A percentile compares a stretch with the other conserved stretches of the same genome.
Evolutionary conservation across 805 yeast genomes (phyloP).

Genomic region (Wickerhamia fluorescens): DNA sequence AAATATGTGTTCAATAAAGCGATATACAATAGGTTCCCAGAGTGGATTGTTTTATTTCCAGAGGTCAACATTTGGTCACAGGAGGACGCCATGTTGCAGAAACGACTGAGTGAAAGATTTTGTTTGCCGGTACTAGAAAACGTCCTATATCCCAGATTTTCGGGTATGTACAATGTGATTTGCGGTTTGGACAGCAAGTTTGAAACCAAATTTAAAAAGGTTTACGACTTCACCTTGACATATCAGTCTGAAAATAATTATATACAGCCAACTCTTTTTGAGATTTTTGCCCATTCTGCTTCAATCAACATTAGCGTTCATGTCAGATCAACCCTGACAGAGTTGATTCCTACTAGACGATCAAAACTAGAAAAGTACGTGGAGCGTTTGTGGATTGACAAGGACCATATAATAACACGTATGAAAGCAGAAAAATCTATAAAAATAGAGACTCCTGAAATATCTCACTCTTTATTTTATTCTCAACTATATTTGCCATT

Average conservation of each 20-base stretch:
- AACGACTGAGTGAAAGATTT: conserved; percentile 45
- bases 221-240: conserved; percentile 52
- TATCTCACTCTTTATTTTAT: no score
- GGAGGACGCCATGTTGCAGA: conserved; percentile 43
- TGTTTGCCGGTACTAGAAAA: conserved; percentile 55
- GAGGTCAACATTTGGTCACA: conserved; percentile 70
- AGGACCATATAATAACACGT: conserved; percentile 52
- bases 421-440: no score
- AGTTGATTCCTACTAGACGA: conserved; percentile 46
- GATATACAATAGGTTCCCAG: conserved; percentile 30
- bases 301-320: conserved; percentile 39
- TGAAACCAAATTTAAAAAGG: conserved; percentile 27
- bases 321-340: conserved; percentile 39
- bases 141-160: conserved; percentile 72
- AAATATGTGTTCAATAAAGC: conserved; percentile 28
- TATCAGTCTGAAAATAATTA: conserved; percentile 19
- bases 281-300: conserved; percentile 19
- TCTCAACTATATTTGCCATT: no score
- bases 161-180: conserved; percentile 47
- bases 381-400: conserved; percentile 64
- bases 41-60: conserved; percentile 74
- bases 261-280: conserved; percentile 22
- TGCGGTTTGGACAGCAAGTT: conserved; percentile 26
- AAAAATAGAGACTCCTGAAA: no score
- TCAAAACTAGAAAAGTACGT: conserved; percentile 65